phyloP scores from a whole-genome alignment of 2,329 filamentous ascomycete genomes.

The Aspergillus sp. region DNA sequence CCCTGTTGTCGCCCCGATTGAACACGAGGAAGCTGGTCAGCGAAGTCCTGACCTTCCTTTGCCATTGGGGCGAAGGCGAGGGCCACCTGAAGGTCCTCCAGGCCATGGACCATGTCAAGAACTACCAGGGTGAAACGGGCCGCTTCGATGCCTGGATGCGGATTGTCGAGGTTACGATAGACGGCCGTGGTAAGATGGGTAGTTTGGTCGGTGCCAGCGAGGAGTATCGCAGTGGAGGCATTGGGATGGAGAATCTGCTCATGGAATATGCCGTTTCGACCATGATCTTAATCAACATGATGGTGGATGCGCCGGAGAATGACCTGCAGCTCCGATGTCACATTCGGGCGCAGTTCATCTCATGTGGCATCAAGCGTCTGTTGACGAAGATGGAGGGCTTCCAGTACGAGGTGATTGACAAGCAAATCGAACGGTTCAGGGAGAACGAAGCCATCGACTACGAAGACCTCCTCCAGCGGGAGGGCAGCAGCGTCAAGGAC shows the following conservation, averaged over 20 bases:
- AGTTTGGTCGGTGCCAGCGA: conserved; percentile 95
- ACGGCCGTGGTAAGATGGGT: conserved; percentile 97
- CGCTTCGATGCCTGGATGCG: conserved; percentile 99
- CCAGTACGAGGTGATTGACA: conserved; percentile 97
- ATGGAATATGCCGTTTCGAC: conserved; percentile 99
- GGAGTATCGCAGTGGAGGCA: conserved; percentile 89
- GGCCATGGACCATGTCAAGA: conserved; percentile 86
- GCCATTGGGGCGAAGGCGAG: conserved; percentile 83
- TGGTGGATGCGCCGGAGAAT: conserved; percentile 81
- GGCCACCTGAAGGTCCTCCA: conserved; percentile 92
- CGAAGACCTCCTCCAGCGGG: conserved; percentile 88
- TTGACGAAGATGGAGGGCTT: conserved; percentile 96
- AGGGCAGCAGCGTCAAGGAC: conserved; percentile 85
- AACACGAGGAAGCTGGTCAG: conserved; percentile 92
- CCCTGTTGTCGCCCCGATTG: conserved; percentile 78
- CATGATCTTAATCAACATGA: conserved; percentile 91
- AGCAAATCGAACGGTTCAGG: conserved; percentile 90
- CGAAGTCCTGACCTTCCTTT: conserved; percentile 92
- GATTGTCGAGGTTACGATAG: conserved; percentile 91
- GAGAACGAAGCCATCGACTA: conserved; percentile 97
- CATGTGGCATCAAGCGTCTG: conserved; percentile 89
- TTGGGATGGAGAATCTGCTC: conserved; percentile 95
- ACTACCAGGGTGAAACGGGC: conserved; percentile 80
- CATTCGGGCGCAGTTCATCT: conserved; percentile 91
- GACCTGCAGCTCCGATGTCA: conserved; percentile 90